phyloP scores from a whole-genome alignment of 305 asterid genomes.

The Salvia sclarea region DNA sequence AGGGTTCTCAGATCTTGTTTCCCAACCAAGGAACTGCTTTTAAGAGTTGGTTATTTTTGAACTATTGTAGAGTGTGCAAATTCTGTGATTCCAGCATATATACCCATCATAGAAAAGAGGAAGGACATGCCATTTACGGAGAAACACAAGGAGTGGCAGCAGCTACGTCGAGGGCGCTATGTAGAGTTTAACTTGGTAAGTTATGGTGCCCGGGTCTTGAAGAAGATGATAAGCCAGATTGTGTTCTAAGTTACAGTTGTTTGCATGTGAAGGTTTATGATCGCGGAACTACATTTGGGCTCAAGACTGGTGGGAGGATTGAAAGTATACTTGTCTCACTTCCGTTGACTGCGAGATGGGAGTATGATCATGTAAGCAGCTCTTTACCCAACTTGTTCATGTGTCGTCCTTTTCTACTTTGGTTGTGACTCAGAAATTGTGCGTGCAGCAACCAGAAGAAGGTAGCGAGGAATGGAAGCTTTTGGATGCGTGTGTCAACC shows the following conservation, averaged over 20 bases:
- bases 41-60: slow-evolving; percentile 21
- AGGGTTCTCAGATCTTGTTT: slow-evolving; percentile 13
- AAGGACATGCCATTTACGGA: slow-evolving; percentile 80
- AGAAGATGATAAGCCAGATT: slow-evolving; percentile 7
- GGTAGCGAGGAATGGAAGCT: slow-evolving; percentile 94
- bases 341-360: slow-evolving; percentile 90
- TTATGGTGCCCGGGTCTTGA: slow-evolving; percentile 19
- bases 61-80: slow-evolving; percentile 85
- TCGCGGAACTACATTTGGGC: slow-evolving; percentile 99
- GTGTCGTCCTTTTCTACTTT: no score
- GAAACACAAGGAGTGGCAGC: slow-evolving; percentile 89
- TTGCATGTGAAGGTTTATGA: slow-evolving; percentile 71
- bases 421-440: no score
- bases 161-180: slow-evolving; percentile 95
- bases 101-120: slow-evolving; percentile 89
- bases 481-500: slow-evolving; percentile 93
- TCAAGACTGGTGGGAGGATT: slow-evolving; percentile 97
- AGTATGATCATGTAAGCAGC: slow-evolving; percentile 78
- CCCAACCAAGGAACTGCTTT: slow-evolving; percentile 1
- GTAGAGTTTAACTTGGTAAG: slow-evolving; percentile 95
- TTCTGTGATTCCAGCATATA: slow-evolving; percentile 88
- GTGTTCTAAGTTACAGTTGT: slow-evolving; percentile 26
- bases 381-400: slow-evolving; percentile 1
- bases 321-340: slow-evolving; percentile 98
- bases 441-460: slow-evolving; percentile 83